These are phyloP conservation scores for Acorus gramineus DNA, from an alignment of 106 monocot genomes.

Conservation along the genomic window DNA sequence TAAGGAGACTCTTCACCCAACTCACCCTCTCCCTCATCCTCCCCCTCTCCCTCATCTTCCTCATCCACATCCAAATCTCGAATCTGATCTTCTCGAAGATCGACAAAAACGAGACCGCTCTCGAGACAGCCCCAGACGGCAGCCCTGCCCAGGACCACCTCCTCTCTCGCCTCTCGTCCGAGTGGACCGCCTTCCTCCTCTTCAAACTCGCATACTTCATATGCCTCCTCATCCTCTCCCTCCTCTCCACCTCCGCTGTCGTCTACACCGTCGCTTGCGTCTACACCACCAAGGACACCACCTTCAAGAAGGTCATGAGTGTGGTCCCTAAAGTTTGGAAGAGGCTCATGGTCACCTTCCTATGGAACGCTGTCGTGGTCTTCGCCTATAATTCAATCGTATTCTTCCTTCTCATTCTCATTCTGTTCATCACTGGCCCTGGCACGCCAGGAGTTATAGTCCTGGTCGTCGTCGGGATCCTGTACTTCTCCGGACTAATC, in stretches of 20 bases:
- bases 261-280: constrained; percentile 82
- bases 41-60: constrained; percentile 46
- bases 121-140: constrained; percentile 33
- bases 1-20: constrained; percentile 30
- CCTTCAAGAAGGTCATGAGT: constrained; percentile 39
- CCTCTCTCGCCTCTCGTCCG: constrained; percentile 30
- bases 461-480: constrained; percentile 7
- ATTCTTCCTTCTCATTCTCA: constrained; percentile 5
- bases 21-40: constrained; percentile 40
- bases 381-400: constrained; percentile 26
- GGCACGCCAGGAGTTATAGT: constrained; percentile 1
- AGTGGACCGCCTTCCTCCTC: constrained; percentile 41
- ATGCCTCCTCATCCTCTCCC: constrained; percentile 50
- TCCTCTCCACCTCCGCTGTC: constrained; percentile 74
- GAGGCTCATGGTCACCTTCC: constrained; percentile 51
- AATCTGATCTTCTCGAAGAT: constrained; percentile 35
- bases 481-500: constrained; percentile 33
- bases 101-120: constrained; percentile 27
- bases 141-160: constrained; percentile 27
- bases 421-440: constrained; percentile 12
- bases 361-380: constrained; percentile 39
- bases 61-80: constrained; percentile 46
- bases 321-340: constrained; percentile 63
- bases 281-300: constrained; percentile 51
- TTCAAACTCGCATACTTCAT: constrained; percentile 62